Conservation (phyloP, 305 asterid genomes). For the Fraxinus paxiana region DNA sequence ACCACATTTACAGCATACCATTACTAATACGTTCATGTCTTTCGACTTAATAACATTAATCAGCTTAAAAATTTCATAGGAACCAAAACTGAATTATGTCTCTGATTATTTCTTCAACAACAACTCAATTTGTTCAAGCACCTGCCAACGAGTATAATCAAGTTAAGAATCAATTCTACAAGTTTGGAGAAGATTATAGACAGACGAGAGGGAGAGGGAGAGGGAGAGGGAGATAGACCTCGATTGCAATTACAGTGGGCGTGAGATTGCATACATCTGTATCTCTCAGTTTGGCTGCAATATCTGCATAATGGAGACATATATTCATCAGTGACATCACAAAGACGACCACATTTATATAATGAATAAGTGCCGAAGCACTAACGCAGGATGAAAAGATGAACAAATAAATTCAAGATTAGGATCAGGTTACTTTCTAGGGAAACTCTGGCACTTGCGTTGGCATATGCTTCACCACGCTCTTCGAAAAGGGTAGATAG, state of each 20-base stretch:
- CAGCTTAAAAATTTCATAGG: neutral
- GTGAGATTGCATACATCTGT: conserved; percentile 58
- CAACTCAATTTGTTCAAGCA: conserved; percentile 51
- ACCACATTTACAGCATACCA: neutral
- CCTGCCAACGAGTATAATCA: conserved; percentile 36
- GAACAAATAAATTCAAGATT: neutral
- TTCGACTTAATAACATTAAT: neutral
- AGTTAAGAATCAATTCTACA: conserved; percentile 11
- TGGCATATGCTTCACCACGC: conserved; percentile 73
- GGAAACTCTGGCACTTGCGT: conserved; percentile 64
- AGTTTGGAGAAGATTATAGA: neutral
- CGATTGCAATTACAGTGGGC: conserved; percentile 63
- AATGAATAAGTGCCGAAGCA: neutral
- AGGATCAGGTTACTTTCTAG: conserved; percentile 45
- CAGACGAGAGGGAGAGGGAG: neutral
- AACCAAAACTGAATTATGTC: neutral
- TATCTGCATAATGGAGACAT: conserved; percentile 34
- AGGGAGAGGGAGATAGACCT: conserved; percentile 43
- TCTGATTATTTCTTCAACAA: conserved; percentile 40
- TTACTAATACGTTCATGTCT: neutral
- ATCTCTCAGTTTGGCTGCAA: conserved; percentile 53
- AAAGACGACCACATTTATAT: neutral
- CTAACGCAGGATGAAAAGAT: neutral
- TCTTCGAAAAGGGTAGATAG: conserved; percentile 54
- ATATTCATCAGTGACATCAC: neutral